Evolutionary conservation across 495 filamentous ascomycete species (phyloP).

Genomic region (Talaromyces borbonicus): DNA sequence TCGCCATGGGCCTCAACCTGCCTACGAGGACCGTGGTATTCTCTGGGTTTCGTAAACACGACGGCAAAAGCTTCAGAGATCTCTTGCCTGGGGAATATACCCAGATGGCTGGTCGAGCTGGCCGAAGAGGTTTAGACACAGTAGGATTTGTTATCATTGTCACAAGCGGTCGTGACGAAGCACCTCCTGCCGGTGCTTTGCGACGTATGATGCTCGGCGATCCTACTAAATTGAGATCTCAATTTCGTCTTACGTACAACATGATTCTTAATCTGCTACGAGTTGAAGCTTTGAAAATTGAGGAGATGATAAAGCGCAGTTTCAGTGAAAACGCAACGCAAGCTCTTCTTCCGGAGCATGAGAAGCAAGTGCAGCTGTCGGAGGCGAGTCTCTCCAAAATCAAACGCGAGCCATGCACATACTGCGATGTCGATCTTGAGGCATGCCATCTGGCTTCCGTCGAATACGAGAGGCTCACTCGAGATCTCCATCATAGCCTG

Average conservation of each 20-base stretch:
- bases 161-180: slow-evolving; percentile 71
- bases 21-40: slow-evolving; percentile 96
- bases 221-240: slow-evolving; percentile 87
- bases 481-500: slow-evolving; percentile 62
- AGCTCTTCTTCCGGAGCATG: slow-evolving; percentile 85
- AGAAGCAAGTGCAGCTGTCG: slow-evolving; percentile 86
- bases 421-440: slow-evolving; percentile 73
- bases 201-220: slow-evolving; percentile 93
- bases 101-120: slow-evolving; percentile 95
- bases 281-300: slow-evolving; percentile 94
- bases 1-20: slow-evolving; percentile 95
- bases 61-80: slow-evolving; percentile 84
- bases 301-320: slow-evolving; percentile 99
- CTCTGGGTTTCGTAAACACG: slow-evolving; percentile 92
- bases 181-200: slow-evolving; percentile 70
- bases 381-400: slow-evolving; percentile 85
- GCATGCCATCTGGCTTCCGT: slow-evolving; percentile 70
- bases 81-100: slow-evolving; percentile 93
- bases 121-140: slow-evolving; percentile 81
- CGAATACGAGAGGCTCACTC: slow-evolving; percentile 61
- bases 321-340: slow-evolving; percentile 99
- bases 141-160: slow-evolving; percentile 93
- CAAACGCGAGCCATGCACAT: slow-evolving; percentile 71
- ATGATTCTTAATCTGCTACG: slow-evolving; percentile 96
- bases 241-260: slow-evolving; percentile 96